phyloP scores from a whole-genome alignment of 1,139 yeast species.

The Debaryomycetaceae sp. region DNA sequence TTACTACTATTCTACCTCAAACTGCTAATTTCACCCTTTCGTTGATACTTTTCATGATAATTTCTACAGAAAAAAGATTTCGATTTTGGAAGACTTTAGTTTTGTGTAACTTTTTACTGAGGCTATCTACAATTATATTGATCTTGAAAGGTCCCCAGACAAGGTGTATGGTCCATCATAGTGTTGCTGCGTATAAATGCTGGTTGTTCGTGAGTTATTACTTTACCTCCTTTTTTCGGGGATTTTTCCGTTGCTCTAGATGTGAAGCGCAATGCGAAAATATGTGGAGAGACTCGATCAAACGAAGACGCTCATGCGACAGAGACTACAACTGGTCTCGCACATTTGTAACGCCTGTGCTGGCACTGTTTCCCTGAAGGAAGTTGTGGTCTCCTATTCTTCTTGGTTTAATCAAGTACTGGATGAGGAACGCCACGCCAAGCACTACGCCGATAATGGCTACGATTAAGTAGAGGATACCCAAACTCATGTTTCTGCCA shows the following conservation, averaged over 20 bases:
- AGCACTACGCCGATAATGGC: slow-evolving; percentile 52
- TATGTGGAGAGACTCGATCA: no score
- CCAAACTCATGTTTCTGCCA: slow-evolving; percentile 66
- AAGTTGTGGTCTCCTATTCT: slow-evolving; percentile 46
- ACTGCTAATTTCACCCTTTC: not conserved
- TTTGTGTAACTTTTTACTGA: not conserved
- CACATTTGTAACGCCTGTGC: slow-evolving; percentile 12
- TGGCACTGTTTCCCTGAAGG: slow-evolving; percentile 24
- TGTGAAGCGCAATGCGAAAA: no score
- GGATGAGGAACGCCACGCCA: slow-evolving; percentile 44
- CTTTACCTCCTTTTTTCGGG: no score
- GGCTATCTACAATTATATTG: not conserved
- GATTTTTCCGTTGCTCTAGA: no score
- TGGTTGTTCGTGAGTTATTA: no score
- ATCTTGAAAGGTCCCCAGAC: no score
- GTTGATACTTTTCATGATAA: not conserved
- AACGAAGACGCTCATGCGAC: no score
- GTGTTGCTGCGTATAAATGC: no score
- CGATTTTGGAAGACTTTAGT: not conserved
- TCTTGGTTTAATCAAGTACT: slow-evolving; percentile 47
- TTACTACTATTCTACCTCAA: not conserved
- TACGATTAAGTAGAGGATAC: slow-evolving; percentile 63
- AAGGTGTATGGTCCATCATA: not conserved
- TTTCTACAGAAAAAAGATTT: not conserved
- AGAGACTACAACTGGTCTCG: slow-evolving; percentile 25